Base-by-base conservation (phyloP, 1,284 basidiomycete species). In the Inonotus hispidus region DNA sequence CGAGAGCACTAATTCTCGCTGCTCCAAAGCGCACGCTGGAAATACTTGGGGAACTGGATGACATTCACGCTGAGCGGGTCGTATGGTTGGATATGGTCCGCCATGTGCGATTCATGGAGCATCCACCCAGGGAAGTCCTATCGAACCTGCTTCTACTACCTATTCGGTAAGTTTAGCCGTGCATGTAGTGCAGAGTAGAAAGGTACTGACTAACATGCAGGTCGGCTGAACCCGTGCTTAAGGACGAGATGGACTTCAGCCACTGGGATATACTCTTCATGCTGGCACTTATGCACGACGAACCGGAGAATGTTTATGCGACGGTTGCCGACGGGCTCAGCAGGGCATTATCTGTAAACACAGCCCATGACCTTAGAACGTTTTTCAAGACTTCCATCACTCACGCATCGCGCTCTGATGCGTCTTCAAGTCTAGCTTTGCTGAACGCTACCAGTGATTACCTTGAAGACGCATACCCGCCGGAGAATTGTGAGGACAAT, bases 31-130 rank as follows among this genome's bases (percentile, higher is more conserved):
- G 56, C 14, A 49, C 60, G 10, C 14, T 62, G 29, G 55, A 53
- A 10, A 29, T 53, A 13, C 56, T 57, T 19, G 10, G n/a, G n/a
- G 50, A 58, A 11, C 14, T 53, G 16, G 29, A 56, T 23, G 46
- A 56, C 25, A 23, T 11, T 3, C 5, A 19, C 14, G 25, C 50
- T 16, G 43, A 61, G 27, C 54, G 55, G 16, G 39, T 39, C n/a
- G 19, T 62, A 16, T 62, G 60, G 60, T 13, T 62, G 38, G 60
- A 60, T 38, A 56, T 45, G 37, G 55, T 46, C 45, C 41, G n/a
- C 21, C 27, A 56, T 46, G 29, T 56, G 10, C 55, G 41, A 47
- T 56, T 46, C 19, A 56, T 38, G 39, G 41, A 56, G 55, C 55
- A 29, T n/a, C 55, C 55, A 10, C 39, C 53, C 35, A 25, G 16